Evolutionary conservation across 2,329 filamentous ascomycete species (phyloP).

Genomic region (Alternaria sp.): DNA sequence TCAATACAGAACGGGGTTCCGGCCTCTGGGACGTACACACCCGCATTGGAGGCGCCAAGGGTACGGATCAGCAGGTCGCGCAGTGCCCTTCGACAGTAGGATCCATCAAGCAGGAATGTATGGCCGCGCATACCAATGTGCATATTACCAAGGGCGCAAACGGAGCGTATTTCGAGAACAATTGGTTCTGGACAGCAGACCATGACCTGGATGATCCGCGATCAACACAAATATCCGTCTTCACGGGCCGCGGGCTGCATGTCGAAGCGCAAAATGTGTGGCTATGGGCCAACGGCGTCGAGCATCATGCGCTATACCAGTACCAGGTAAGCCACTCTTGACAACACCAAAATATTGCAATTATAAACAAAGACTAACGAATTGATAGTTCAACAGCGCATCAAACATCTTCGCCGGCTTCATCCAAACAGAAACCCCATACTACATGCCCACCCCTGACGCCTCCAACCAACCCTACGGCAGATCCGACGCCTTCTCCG

Average conservation of each 20-base stretch:
- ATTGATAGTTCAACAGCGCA: slow-evolving; percentile 67
- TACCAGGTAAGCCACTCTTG: slow-evolving; percentile 66
- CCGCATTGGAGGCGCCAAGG: slow-evolving; percentile 81
- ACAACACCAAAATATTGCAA: not conserved
- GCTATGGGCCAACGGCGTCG: slow-evolving; percentile 72
- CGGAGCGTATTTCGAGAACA: slow-evolving; percentile 81
- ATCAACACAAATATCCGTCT: slow-evolving; percentile 79
- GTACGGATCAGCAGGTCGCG: slow-evolving; percentile 78
- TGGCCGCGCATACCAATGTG: slow-evolving; percentile 69
- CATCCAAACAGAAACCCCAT: slow-evolving; percentile 90
- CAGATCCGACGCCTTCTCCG: slow-evolving; percentile 61
- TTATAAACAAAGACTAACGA: not conserved
- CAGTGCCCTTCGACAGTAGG: slow-evolving; percentile 74
- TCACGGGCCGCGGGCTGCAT: slow-evolving; percentile 83
- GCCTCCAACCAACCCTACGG: slow-evolving; percentile 70
- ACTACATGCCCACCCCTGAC: slow-evolving; percentile 83
- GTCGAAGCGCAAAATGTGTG: slow-evolving; percentile 66
- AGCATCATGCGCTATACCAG: slow-evolving; percentile 73
- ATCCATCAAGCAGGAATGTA: slow-evolving; percentile 66
- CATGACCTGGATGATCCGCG: slow-evolving; percentile 85
- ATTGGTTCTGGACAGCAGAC: slow-evolving; percentile 90
- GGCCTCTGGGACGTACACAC: slow-evolving; percentile 90
- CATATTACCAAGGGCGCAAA: slow-evolving; percentile 64
- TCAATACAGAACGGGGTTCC: slow-evolving; percentile 59
- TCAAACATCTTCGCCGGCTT: slow-evolving; percentile 81